A percentile compares a stretch with the other conserved stretches of the same genome.
Evolutionary conservation across 495 filamentous ascomycete species (phyloP).

Genomic region (Ascobolus immersus): DNA sequence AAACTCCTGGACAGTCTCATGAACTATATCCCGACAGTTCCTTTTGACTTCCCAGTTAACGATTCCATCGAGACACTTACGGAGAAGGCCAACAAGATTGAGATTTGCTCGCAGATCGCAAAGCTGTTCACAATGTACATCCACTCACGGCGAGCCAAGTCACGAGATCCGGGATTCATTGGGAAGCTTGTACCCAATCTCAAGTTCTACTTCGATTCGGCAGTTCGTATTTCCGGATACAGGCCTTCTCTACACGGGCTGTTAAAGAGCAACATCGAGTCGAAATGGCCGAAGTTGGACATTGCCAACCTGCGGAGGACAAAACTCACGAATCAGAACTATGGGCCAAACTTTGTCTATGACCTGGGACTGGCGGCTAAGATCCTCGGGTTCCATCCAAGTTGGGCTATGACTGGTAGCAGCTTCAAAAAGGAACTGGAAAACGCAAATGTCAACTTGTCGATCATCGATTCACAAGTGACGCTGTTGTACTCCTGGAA

Average conservation of each 20-base stretch:
- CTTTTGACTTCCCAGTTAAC: constrained; percentile 21
- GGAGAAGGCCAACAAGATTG: constrained; percentile 34
- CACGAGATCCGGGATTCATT: constrained; percentile 33
- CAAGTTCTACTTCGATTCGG: constrained; percentile 48
- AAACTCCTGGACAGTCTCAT: constrained; percentile 44
- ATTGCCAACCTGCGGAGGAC: constrained; percentile 57
- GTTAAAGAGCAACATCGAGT: constrained; percentile 59
- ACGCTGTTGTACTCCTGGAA: constrained; percentile 72
- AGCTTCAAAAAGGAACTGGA: constrained; percentile 52
- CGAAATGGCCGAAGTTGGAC: constrained; percentile 41
- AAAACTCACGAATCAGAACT: constrained; percentile 27
- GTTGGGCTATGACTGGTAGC: constrained; percentile 36
- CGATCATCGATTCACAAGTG: constrained; percentile 72
- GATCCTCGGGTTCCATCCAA: constrained; percentile 46
- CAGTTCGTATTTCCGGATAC: constrained; percentile 47
- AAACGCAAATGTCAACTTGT: constrained; percentile 69
- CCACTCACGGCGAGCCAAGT: constrained; percentile 50
- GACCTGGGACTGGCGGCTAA: constrained; percentile 44
- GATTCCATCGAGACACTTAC: constrained; percentile 21
- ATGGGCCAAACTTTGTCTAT: constrained; percentile 62
- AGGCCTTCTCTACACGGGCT: constrained; percentile 67
- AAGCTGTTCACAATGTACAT: constrained; percentile 81
- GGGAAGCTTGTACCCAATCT: constrained; percentile 36
- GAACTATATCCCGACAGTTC: constrained; percentile 38
- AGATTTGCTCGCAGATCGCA: constrained; percentile 52